Evolutionary conservation across 1,284 basidiomycete genomes (phyloP).

Genomic region (Cryptococcus deneoformans): DNA sequence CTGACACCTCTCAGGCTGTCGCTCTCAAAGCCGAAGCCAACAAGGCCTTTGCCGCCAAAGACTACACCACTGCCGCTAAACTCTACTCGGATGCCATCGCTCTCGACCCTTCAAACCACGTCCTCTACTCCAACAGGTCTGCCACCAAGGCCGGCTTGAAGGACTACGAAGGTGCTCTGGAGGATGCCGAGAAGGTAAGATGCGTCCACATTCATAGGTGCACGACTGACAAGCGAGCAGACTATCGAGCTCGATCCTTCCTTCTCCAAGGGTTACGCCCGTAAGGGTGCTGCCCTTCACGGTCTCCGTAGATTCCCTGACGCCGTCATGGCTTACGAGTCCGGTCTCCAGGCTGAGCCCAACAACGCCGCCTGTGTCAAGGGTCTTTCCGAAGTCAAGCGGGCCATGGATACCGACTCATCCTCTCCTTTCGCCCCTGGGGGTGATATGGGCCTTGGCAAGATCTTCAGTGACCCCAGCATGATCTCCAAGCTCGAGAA

Average conservation of each 20-base stretch:
- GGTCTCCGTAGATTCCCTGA: constrained; percentile 75
- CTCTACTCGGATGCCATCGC: constrained; percentile 82
- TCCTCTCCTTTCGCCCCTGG: constrained; percentile 33
- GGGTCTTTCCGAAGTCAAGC: constrained; percentile 80
- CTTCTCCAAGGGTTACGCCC: constrained; percentile 89
- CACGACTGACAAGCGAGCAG: constrained; percentile 50
- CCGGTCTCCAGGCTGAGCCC: constrained; percentile 72
- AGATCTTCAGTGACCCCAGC: constrained; percentile 82
- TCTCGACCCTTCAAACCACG: constrained; percentile 77
- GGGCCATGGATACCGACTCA: constrained; percentile 55
- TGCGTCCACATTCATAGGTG: neutral
- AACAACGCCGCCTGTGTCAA: constrained; percentile 77
- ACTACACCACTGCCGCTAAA: constrained; percentile 81
- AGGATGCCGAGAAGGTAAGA: constrained; percentile 82
- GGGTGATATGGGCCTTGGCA: constrained; percentile 59
- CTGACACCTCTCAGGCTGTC: constrained; percentile 45
- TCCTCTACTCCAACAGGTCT: constrained; percentile 90
- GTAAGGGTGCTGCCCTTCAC: constrained; percentile 94
- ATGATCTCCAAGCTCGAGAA: constrained; percentile 75
- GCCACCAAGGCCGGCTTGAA: constrained; percentile 84
- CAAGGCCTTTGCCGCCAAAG: constrained; percentile 91
- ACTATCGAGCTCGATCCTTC: constrained; percentile 70
- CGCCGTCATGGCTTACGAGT: constrained; percentile 64
- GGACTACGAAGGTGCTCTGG: constrained; percentile 71
- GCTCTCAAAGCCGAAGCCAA: constrained; percentile 90